Evolutionary conservation across 75 land plant species (phyloP).

Genomic region (Cunninghamia lanceolata): DNA sequence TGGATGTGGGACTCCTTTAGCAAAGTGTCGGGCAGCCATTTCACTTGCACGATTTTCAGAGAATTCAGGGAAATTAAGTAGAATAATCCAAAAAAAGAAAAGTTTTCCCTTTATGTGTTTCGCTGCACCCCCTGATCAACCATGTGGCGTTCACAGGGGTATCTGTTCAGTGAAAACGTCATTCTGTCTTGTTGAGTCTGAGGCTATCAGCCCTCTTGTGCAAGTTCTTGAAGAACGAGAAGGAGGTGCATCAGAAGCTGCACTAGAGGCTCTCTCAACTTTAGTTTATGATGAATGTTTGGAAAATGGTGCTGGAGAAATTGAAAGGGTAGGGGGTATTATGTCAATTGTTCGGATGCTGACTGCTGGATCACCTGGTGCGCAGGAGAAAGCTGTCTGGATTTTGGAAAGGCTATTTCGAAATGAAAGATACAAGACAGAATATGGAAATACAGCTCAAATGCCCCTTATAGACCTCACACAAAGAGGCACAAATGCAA

Average conservation of each 20-base stretch:
- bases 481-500: conserved; percentile 41
- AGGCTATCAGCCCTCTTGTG: conserved; percentile 59
- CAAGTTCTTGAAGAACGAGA: conserved; percentile 42
- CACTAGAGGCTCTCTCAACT: conserved; percentile 51
- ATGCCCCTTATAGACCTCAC: conserved; percentile 68
- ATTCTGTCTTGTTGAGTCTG: conserved; percentile 64
- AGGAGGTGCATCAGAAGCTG: conserved; percentile 48
- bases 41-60: conserved; percentile 54
- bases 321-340: conserved; percentile 54
- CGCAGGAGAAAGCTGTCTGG: conserved; percentile 48
- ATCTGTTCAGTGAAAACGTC: conserved; percentile 44
- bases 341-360: conserved; percentile 42
- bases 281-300: conserved; percentile 45
- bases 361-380: conserved; percentile 27
- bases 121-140: conserved; percentile 24
- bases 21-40: conserved; percentile 53
- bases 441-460: conserved; percentile 54
- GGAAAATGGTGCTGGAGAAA: conserved; percentile 49
- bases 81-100: conserved; percentile 14
- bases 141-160: conserved; percentile 55
- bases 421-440: conserved; percentile 36
- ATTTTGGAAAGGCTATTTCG: conserved; percentile 65
- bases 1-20: conserved; percentile 35
- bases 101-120: conserved; percentile 27
- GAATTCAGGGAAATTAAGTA: conserved; percentile 33